Evolutionary conservation across 345 rosid species (phyloP).

Genomic region (Kandelia obovata): DNA sequence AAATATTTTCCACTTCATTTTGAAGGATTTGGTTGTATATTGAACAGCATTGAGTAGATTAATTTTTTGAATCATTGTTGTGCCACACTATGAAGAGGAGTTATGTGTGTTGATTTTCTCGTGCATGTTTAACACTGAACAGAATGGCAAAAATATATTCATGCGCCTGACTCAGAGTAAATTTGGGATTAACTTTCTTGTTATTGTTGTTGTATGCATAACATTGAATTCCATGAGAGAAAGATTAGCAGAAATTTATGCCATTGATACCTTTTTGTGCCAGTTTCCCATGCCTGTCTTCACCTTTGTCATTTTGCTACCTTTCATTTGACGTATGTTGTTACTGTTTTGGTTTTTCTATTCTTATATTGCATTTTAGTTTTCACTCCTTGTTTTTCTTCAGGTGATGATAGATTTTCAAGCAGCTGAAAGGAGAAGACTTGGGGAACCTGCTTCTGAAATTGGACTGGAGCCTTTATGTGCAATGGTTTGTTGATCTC

Average conservation of each 20-base stretch:
- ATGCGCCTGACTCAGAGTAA: background rate
- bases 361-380: background rate
- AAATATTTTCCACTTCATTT: background rate
- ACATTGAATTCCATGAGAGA: background rate
- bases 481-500: constrained; percentile 73
- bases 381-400: constrained; percentile 18
- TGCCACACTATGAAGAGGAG: background rate
- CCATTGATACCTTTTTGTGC: constrained; percentile 5
- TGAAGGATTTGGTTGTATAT: background rate
- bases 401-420: constrained; percentile 99
- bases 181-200: background rate
- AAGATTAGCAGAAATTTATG: background rate
- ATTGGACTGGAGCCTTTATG: constrained; percentile 93
- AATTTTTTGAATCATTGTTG: background rate
- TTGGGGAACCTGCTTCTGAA: constrained; percentile 90
- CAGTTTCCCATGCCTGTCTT: constrained; percentile 1
- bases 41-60: background rate
- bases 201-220: too few species aligned
- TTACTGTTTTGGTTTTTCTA: background rate
- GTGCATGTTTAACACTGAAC: background rate
- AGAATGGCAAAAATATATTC: background rate
- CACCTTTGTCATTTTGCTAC: background rate
- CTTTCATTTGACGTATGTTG: background rate
- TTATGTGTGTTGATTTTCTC: constrained; percentile 7
- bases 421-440: constrained; percentile 86